Conservation (phyloP, 2,329 filamentous ascomycete species). For the Capronia epimyces region DNA sequence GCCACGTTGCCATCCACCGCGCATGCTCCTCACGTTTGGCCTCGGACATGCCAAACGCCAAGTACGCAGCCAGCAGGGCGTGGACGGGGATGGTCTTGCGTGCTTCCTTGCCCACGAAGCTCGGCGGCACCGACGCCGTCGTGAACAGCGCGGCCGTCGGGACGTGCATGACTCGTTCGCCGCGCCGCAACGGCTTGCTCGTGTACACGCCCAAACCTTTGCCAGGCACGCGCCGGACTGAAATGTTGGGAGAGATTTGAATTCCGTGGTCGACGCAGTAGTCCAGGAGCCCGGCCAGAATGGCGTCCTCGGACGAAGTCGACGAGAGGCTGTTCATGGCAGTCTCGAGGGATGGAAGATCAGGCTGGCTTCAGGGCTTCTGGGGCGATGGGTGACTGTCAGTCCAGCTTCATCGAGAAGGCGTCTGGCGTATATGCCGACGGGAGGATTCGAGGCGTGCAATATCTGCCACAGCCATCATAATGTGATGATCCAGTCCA, state of each 20-base stretch:
- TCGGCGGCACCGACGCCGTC: constrained; percentile 12
- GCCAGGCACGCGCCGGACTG: constrained; percentile 10
- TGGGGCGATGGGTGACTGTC: no score
- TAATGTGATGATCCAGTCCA: no score
- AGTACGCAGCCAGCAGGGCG: constrained; percentile 19
- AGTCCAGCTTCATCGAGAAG: no score
- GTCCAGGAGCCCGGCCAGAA: constrained; percentile 9
- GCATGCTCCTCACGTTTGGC: constrained; percentile 3
- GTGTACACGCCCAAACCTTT: constrained; percentile 21
- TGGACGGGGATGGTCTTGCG: constrained; percentile 18
- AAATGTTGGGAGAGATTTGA: constrained; percentile 5
- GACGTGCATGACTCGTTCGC: constrained; percentile 17
- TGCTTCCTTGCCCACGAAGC: constrained; percentile 7
- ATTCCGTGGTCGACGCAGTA: constrained; percentile 15
- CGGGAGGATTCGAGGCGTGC: no score
- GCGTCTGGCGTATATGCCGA: no score
- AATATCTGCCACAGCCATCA: background rate
- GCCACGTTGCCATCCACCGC: constrained; percentile 24
- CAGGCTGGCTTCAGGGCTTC: background rate
- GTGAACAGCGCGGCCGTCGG: constrained; percentile 17
- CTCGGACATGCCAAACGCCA: constrained; percentile 17
- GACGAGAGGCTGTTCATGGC: constrained; percentile 1
- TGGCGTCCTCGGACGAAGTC: constrained; percentile 5
- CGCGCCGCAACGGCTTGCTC: background rate
- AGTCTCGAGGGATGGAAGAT: background rate